These are phyloP conservation scores for Xylaria sp. DNA, from an alignment of 2,329 filamentous ascomycete species.

Conservation along the genomic window DNA sequence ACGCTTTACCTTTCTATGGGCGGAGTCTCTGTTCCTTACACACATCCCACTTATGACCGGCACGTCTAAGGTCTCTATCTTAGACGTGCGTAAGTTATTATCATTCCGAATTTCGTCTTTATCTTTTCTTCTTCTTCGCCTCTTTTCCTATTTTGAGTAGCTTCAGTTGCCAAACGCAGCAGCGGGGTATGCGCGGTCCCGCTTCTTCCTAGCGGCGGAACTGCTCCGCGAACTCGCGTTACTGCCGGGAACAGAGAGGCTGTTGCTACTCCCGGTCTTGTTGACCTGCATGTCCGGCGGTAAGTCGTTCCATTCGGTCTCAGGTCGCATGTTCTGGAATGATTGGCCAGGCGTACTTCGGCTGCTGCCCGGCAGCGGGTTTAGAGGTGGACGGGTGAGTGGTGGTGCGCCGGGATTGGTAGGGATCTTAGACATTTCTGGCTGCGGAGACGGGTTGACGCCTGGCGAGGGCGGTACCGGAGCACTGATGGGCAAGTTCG, in stretches of 20 bases:
- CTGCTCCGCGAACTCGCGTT: conserved; percentile 67
- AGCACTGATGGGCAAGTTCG: conserved; percentile 43
- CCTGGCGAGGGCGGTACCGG: conserved; percentile 12
- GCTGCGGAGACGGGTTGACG: conserved; percentile 25
- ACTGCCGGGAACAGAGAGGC: conserved; percentile 48
- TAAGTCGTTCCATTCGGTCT: conserved; percentile 74
- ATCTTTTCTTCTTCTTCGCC: not conserved
- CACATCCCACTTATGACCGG: not conserved
- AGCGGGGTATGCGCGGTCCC: conserved; percentile 69
- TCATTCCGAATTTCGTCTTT: not conserved
- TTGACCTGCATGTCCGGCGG: conserved; percentile 65
- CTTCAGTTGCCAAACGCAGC: conserved; percentile 66
- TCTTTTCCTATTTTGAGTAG: not conserved
- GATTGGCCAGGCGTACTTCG: conserved; percentile 52
- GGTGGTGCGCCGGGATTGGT: conserved; percentile 24
- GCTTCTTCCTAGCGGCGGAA: conserved; percentile 65
- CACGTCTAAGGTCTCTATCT: not conserved
- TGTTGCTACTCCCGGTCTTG: conserved; percentile 24
- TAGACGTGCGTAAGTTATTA: not conserved
- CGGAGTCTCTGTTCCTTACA: not conserved
- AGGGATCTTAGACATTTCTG: not conserved
- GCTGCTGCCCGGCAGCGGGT: conserved; percentile 46
- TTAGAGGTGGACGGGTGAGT: conserved; percentile 30
- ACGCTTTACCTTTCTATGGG: not conserved
- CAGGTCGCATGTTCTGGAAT: conserved; percentile 69